Conservation (phyloP, 148 eudicot genomes). For the Pouteria glomerata region DNA sequence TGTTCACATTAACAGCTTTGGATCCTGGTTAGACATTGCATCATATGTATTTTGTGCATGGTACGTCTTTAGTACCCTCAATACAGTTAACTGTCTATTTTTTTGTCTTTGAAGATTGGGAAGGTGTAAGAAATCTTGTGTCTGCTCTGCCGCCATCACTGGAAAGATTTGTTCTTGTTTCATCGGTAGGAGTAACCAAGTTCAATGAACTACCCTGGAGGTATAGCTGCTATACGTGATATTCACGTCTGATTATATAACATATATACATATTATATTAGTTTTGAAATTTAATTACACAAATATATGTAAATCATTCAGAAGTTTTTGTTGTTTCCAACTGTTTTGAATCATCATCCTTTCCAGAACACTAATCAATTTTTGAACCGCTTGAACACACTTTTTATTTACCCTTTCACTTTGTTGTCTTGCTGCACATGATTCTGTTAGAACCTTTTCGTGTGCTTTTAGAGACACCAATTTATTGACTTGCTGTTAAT, state of each 20-base stretch:
- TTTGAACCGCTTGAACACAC: background rate
- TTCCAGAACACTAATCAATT: background rate
- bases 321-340: background rate
- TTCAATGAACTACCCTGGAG: conserved; percentile 94
- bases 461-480: no score
- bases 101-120: conserved; percentile 63
- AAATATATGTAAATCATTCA: background rate
- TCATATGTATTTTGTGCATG: background rate
- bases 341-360: background rate
- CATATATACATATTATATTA: background rate
- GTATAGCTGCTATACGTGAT: conserved; percentile 35
- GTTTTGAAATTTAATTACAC: background rate
- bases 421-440: background rate
- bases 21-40: background rate
- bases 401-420: background rate
- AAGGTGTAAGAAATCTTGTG: conserved; percentile 84
- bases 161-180: conserved; percentile 83
- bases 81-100: conserved; percentile 6
- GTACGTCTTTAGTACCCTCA: background rate
- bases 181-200: conserved; percentile 96
- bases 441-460: background rate
- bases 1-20: background rate
- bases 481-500: no score
- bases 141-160: conserved; percentile 63
- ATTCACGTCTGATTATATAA: background rate